Percentiles rank a stretch among this genome's conserved stretches.
phyloP scores from a whole-genome alignment of 1,284 basidiomycete genomes.

The Chalciporus piperatoides region DNA sequence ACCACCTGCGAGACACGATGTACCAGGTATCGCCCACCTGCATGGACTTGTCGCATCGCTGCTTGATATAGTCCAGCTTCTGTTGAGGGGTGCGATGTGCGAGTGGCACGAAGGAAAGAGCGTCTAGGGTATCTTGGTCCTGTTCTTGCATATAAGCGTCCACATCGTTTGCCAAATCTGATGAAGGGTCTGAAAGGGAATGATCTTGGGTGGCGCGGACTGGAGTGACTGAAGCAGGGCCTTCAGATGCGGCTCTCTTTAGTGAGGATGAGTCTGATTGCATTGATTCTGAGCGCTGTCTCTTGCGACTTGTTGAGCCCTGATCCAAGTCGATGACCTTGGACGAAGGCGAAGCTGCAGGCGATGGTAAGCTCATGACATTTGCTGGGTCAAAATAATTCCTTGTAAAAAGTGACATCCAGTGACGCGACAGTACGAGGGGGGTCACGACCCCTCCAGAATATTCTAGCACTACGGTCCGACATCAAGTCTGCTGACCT shows the following conservation, averaged over 20 bases:
- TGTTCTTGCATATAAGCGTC: constrained; percentile 74
- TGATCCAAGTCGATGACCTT: constrained; percentile 25
- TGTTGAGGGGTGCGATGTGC: constrained; percentile 37
- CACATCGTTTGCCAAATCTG: constrained; percentile 38
- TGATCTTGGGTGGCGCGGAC: constrained; percentile 41
- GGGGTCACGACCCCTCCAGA: constrained; percentile 1
- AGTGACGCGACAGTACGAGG: too few species aligned
- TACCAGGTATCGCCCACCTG: constrained; percentile 73
- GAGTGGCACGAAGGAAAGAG: constrained; percentile 23
- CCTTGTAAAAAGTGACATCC: background rate
- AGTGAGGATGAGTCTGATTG: constrained; percentile 58
- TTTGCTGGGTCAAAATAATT: constrained; percentile 13
- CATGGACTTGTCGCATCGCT: constrained; percentile 48
- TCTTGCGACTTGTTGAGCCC: constrained; percentile 35
- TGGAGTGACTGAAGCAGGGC: constrained; percentile 41
- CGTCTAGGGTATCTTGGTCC: constrained; percentile 41
- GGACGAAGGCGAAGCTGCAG: constrained; percentile 33
- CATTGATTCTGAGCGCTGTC: constrained; percentile 50
- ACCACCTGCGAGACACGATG: constrained; percentile 71
- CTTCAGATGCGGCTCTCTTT: constrained; percentile 68
- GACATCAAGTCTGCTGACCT: background rate
- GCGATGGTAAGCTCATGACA: constrained; percentile 34
- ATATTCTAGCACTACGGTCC: constrained; percentile 3
- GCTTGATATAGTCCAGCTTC: constrained; percentile 49
- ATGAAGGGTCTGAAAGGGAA: background rate